Base-by-base conservation (phyloP, 768 basidiomycete species). In the Podaxis mareebaensis region DNA sequence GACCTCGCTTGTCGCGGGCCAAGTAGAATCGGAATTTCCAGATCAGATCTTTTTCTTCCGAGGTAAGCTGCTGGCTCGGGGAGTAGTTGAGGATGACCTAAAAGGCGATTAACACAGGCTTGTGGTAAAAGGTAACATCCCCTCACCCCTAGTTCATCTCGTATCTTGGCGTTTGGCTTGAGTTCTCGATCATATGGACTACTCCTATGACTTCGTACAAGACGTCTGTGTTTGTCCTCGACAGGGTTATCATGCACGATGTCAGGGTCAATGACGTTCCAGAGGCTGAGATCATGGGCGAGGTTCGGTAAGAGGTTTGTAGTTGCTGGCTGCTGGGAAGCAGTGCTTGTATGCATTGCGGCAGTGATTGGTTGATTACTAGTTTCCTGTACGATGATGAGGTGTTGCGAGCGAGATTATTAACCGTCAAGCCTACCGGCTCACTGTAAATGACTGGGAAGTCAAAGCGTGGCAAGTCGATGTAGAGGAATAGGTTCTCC, bases 11-110 rank as follows among this genome's bases (percentile, higher is more conserved):
- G 74, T 96, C 93, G 38, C 95, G 81, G 2, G 90, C 87, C 11
- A 99, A 87, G 67, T 97, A 99, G 77, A 98, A 99, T n/a, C 97
- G 86, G 82, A 96, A 99, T 74, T 96, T 96, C 97, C 97, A 99
- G 42, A 99, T 89, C 46, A 96, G 79, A 68, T 99, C 96, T 71
- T 96, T 97, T 76, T 99, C 96, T 70, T 95, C 92, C 0, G 94
- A 88, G 3, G 86, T 92, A 7, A 99, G 80, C 10, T 84, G 82
- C 64, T 90, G 92, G 63, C 92, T 96, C 0, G 97, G 97, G 0
- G 96, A 89, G 67, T 98, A 95, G 56, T 88, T 88, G 56, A 99
- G 85, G 53, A 99, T 94, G 65, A 89, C 87, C 95, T 98, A 40
- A 26, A 61, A 26, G 4, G 13, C 13, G 24, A 11, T 57, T 40